Conservation (phyloP, 1,284 basidiomycete genomes). For the Marasmius oreades region DNA sequence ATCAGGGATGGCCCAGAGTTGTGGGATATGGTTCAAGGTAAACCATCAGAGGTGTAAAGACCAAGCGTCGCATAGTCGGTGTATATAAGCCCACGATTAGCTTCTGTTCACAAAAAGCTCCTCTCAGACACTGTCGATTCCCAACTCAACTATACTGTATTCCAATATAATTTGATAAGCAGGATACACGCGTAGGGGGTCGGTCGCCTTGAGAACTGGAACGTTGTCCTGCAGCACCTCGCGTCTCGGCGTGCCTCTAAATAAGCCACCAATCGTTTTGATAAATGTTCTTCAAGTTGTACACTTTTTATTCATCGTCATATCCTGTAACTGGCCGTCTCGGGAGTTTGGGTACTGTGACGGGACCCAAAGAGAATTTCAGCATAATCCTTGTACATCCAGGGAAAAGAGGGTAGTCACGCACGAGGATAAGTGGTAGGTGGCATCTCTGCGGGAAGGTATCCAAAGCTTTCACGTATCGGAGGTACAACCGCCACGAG, state of each 20-base stretch:
- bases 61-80: neutral
- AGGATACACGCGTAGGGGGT: neutral
- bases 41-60: neutral
- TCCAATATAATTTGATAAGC: neutral
- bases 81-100: neutral
- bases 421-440: constrained; percentile 86
- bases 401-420: constrained; percentile 30
- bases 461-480: constrained; percentile 74
- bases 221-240: neutral
- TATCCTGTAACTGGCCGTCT: constrained; percentile 37
- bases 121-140: neutral
- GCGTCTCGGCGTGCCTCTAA: neutral
- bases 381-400: neutral
- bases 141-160: neutral
- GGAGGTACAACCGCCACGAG: constrained; percentile 78
- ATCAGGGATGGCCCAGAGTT: constrained; percentile 61
- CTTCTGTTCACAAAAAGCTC: no score
- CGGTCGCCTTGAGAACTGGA: no score
- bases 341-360: constrained; percentile 32
- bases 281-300: neutral
- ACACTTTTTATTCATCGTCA: constrained; percentile 33
- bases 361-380: neutral
- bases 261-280: neutral
- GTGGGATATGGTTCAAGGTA: constrained; percentile 44
- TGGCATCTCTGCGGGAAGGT: constrained; percentile 68